These are phyloP conservation scores for Aspergillus aculeatus DNA, from an alignment of 2,329 filamentous ascomycete species.

Conservation along the genomic window DNA sequence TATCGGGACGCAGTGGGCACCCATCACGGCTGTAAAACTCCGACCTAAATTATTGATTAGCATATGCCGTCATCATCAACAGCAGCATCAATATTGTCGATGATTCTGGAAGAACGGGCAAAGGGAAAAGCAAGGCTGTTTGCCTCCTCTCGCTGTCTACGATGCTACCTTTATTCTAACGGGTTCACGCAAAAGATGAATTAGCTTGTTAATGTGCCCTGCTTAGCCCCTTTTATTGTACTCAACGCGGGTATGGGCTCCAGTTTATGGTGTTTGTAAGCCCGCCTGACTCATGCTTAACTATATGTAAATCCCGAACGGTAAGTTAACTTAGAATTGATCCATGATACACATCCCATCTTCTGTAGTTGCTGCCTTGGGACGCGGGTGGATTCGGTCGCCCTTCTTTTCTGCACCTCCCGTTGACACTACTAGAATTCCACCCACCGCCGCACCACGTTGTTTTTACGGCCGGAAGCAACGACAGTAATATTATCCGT, in stretches of 20 bases:
- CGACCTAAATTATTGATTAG: neutral
- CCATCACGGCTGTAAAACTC: neutral
- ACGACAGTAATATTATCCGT: neutral
- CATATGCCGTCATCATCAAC: neutral
- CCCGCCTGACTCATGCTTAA: neutral
- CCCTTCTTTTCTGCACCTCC: neutral
- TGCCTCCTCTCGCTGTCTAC: too few relatives aligned
- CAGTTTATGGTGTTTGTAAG: neutral
- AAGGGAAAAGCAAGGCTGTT: neutral
- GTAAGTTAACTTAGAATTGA: neutral
- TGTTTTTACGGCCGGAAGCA: neutral
- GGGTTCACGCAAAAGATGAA: neutral
- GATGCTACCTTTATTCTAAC: too few relatives aligned
- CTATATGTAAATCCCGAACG: neutral
- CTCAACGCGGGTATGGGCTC: too few relatives aligned
- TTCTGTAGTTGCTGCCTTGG: neutral
- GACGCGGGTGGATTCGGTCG: neutral
- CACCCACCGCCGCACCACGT: neutral
- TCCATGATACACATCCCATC: too few relatives aligned
- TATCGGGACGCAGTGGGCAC: neutral
- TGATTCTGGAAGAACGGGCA: neutral
- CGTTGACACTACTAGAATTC: neutral
- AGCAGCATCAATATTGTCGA: neutral
- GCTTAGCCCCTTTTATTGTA: neutral
- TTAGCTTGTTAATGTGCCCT: neutral